Percentiles rank a stretch among this genome's conserved stretches.
These are phyloP conservation scores for Acephala macrosclerotiorum DNA, from an alignment of 2,329 filamentous ascomycete genomes.

Conservation along the genomic window DNA sequence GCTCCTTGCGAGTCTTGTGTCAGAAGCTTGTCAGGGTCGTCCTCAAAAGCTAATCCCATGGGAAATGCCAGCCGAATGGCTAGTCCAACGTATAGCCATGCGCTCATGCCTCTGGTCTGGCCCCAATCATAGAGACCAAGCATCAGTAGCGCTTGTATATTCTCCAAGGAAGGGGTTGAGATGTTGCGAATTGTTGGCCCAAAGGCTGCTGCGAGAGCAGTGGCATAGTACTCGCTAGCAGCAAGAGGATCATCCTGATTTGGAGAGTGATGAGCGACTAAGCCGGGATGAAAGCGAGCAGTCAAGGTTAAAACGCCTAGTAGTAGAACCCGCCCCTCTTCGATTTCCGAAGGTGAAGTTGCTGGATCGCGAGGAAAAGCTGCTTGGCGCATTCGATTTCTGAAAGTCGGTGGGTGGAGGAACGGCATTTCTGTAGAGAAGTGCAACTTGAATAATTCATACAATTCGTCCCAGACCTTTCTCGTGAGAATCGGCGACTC, in stretches of 20 bases:
- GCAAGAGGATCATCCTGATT: conserved; percentile 55
- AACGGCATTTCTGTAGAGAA: conserved; percentile 78
- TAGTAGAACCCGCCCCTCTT: conserved; percentile 64
- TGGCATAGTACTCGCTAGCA: conserved; percentile 71
- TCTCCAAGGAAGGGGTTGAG: conserved; percentile 63
- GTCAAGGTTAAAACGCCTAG: conserved; percentile 74
- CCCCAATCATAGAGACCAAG: conserved; percentile 77
- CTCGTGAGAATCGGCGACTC: conserved; percentile 67
- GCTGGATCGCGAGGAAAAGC: conserved; percentile 45
- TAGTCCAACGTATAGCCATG: conserved; percentile 71
- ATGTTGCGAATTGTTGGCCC: conserved; percentile 56
- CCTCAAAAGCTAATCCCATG: conserved; percentile 66
- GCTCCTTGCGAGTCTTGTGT: conserved; percentile 33
- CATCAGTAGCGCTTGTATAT: conserved; percentile 74
- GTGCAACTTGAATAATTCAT: conserved; percentile 74
- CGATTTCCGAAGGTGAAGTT: conserved; percentile 34
- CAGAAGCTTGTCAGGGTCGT: conserved; percentile 45
- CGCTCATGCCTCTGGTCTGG: conserved; percentile 65
- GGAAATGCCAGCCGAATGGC: conserved; percentile 66
- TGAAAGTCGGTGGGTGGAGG: conserved; percentile 70
- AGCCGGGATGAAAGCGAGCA: conserved; percentile 68
- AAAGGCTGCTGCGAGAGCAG: conserved; percentile 60
- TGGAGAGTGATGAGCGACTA: conserved; percentile 58
- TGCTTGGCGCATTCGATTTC: conserved; percentile 56
- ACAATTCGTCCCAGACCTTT: conserved; percentile 72